Conservation (phyloP, 1,284 basidiomycete genomes). For the Ustanciosporium gigantosporum region DNA sequence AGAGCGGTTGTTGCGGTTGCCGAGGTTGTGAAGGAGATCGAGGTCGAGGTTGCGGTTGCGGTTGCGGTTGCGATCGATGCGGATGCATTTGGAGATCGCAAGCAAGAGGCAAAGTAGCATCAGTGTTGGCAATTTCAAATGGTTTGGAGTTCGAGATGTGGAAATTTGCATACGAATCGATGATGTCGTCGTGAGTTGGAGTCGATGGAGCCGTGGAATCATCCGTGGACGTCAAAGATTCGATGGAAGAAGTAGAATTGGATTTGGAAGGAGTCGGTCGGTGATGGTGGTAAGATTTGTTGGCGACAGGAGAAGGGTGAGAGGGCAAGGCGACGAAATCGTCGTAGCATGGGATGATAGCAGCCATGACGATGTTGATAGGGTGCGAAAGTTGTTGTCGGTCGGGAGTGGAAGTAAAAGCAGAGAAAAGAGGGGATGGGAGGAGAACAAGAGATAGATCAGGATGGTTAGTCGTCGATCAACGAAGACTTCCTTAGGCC, state of each 20-base stretch:
- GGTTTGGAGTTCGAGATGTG: not conserved
- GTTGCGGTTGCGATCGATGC: not conserved
- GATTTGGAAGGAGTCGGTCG: not conserved
- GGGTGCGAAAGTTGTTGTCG: no score
- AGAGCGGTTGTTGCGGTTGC: not conserved
- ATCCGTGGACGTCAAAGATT: not conserved
- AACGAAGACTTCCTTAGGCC: no score
- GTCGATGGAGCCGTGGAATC: not conserved
- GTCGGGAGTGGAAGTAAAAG: no score
- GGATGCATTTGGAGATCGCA: not conserved
- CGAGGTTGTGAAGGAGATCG: not conserved
- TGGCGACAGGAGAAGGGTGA: no score
- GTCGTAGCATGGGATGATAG: no score
- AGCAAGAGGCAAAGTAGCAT: not conserved
- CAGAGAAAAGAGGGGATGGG: no score
- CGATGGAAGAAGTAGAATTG: not conserved
- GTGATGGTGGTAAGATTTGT: no score
- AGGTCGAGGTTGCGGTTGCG: conserved; percentile 1
- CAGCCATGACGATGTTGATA: no score
- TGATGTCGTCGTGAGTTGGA: not conserved
- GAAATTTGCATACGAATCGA: not conserved
- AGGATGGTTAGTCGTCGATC: no score
- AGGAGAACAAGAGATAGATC: no score
- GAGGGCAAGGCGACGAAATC: no score
- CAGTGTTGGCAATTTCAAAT: not conserved